Evolutionary conservation across 768 basidiomycete species (phyloP).

Genomic region (Russula ochroleuca): DNA sequence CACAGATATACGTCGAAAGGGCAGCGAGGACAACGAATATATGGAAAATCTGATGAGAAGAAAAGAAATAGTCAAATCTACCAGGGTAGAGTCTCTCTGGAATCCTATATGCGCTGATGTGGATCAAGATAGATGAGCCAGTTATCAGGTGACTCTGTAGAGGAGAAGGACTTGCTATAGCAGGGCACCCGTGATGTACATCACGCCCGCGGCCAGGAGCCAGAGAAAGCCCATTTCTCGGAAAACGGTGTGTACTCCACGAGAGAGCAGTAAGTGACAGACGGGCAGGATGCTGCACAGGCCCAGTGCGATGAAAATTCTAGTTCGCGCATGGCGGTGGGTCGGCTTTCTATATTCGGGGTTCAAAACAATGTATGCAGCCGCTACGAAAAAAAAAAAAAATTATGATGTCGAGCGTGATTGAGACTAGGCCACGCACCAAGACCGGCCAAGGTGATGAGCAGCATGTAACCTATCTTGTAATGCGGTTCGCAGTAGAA

Average conservation of each 20-base stretch:
- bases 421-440: conserved; percentile 42
- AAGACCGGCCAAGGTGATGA: conserved; percentile 50
- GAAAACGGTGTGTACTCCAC: conserved; percentile 53
- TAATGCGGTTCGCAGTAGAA: conserved; percentile 61
- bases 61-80: conserved; percentile 70
- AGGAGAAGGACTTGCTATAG: conserved; percentile 62
- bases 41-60: conserved; percentile 92
- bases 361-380: conserved; percentile 71
- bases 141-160: conserved; percentile 25
- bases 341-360: conserved; percentile 73
- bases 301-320: conserved; percentile 76
- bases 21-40: conserved; percentile 71
- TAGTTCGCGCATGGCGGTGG: conserved; percentile 71
- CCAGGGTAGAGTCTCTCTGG: conserved; percentile 76
- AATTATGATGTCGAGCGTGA: background rate
- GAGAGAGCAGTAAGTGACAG: conserved; percentile 53
- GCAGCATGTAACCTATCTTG: conserved; percentile 51
- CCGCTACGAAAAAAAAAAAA: conserved; percentile 38
- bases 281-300: conserved; percentile 65
- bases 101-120: conserved; percentile 68
- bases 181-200: conserved; percentile 77
- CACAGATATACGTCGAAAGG: conserved; percentile 56
- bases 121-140: conserved; percentile 22
- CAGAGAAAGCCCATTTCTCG: conserved; percentile 66
- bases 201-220: conserved; percentile 60